Percentiles rank a stretch among this genome's conserved stretches.
Evolutionary conservation across 345 rosid species (phyloP).

Genomic region (Tarenaya hassleriana): DNA sequence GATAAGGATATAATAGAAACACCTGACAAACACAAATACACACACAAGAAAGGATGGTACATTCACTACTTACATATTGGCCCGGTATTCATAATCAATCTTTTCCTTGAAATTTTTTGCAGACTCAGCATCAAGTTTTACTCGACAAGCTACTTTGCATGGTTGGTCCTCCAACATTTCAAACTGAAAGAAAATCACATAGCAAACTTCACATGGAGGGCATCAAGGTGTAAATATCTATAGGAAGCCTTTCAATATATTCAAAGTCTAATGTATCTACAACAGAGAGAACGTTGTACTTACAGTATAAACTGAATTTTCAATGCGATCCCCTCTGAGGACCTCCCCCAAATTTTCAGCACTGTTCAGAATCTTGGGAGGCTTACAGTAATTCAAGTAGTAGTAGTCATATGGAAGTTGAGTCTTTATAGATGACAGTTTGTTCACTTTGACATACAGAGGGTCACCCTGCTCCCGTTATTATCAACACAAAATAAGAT

Average conservation of each 20-base stretch:
- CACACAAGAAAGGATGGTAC: not conserved
- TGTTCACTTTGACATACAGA: constrained; percentile 87
- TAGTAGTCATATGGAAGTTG: constrained; percentile 96
- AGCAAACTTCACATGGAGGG: constrained; percentile 15
- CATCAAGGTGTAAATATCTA: not conserved
- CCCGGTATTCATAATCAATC: constrained; percentile 90
- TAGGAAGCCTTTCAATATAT: not conserved
- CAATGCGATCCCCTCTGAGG: constrained; percentile 96
- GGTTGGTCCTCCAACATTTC: constrained; percentile 83
- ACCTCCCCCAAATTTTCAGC: constrained; percentile 93
- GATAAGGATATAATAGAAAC: constrained; percentile 5
- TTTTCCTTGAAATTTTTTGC: constrained; percentile 91
- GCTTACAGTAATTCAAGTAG: constrained; percentile 74
- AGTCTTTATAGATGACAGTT: constrained; percentile 90
- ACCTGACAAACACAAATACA: not conserved
- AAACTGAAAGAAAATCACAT: constrained; percentile 42
- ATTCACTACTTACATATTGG: constrained; percentile 63
- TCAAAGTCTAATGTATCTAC: not conserved
- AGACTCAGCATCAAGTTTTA: constrained; percentile 53
- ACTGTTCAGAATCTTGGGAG: constrained; percentile 55
- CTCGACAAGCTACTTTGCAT: constrained; percentile 67
- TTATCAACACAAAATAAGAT: too few species aligned
- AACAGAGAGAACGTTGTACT: constrained; percentile 26
- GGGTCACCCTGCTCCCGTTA: constrained; percentile 41
- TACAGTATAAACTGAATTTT: constrained; percentile 80